Percentiles rank a stretch among this genome's conserved stretches.
Evolutionary conservation across 2,329 filamentous ascomycete genomes (phyloP).

Genomic region (Neonectria sp.): DNA sequence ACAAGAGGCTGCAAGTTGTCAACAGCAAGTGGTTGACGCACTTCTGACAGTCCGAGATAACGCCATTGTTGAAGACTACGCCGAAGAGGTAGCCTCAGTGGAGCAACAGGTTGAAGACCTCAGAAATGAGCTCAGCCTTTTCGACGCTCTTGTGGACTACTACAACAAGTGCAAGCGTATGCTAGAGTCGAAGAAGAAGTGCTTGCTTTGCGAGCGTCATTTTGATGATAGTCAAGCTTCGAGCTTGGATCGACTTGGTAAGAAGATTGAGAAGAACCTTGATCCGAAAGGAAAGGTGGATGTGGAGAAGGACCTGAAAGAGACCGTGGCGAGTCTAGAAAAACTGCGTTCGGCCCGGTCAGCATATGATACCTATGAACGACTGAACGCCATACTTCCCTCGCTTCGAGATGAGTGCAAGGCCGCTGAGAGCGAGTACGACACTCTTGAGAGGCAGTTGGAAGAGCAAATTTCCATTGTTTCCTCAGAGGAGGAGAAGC

Average conservation of each 20-base stretch:
- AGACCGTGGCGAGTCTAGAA: conserved; percentile 65
- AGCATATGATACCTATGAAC: conserved; percentile 81
- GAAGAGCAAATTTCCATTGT: conserved; percentile 79
- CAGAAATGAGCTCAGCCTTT: conserved; percentile 78
- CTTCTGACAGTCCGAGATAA: conserved; percentile 62
- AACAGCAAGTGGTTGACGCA: conserved; percentile 68
- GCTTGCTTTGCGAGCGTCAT: conserved; percentile 80
- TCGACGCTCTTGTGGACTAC: conserved; percentile 78
- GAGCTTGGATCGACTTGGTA: conserved; percentile 73
- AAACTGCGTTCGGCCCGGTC: conserved; percentile 74
- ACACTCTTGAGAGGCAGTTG: conserved; percentile 71
- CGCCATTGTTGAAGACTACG: conserved; percentile 68
- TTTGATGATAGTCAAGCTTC: conserved; percentile 75
- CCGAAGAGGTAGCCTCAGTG: conserved; percentile 65
- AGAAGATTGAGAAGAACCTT: conserved; percentile 76
- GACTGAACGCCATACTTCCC: conserved; percentile 81
- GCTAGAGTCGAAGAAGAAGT: conserved; percentile 79
- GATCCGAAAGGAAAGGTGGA: conserved; percentile 75
- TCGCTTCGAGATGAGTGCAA: conserved; percentile 75
- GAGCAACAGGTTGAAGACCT: conserved; percentile 72
- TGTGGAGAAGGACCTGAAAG: conserved; percentile 73
- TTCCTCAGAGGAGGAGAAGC: conserved; percentile 73
- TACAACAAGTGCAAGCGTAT: conserved; percentile 77
- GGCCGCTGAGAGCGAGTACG: conserved; percentile 73
- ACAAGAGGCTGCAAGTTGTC: conserved; percentile 73